Conservation (phyloP, 345 rosid species). For the Lepidium africanum region DNA sequence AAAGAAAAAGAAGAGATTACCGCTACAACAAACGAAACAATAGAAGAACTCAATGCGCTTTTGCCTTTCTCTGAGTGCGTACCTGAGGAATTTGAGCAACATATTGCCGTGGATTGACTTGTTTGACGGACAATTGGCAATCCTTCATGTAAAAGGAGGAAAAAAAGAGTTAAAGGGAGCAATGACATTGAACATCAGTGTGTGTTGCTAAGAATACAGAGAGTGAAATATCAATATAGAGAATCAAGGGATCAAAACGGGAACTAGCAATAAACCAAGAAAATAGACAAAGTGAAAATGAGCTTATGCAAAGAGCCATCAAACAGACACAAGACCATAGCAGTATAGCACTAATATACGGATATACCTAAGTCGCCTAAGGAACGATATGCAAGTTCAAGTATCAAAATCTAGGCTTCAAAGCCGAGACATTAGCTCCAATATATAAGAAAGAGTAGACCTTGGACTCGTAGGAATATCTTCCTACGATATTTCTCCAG, state of each 20-base stretch:
- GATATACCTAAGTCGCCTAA: background rate
- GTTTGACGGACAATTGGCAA: conserved; percentile 73
- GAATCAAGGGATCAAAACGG: background rate
- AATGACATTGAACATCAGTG: background rate
- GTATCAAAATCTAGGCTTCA: background rate
- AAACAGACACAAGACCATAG: background rate
- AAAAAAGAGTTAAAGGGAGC: conserved; percentile 13
- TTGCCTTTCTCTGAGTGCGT: background rate
- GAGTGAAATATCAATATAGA: background rate
- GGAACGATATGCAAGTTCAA: background rate
- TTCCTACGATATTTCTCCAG: background rate
- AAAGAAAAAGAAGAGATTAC: background rate
- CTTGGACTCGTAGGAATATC: background rate
- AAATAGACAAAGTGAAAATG: background rate
- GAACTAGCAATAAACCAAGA: background rate
- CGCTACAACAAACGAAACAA: background rate
- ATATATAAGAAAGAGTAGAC: background rate
- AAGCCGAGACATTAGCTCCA: background rate
- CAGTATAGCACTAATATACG: background rate
- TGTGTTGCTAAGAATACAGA: background rate
- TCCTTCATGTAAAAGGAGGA: conserved; percentile 38
- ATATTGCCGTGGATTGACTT: conserved; percentile 89
- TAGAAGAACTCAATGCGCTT: background rate
- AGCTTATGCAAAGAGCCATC: background rate
- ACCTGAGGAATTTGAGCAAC: conserved; percentile 93